Conservation (phyloP, 768 basidiomycete genomes). For the Suillus lakei region DNA sequence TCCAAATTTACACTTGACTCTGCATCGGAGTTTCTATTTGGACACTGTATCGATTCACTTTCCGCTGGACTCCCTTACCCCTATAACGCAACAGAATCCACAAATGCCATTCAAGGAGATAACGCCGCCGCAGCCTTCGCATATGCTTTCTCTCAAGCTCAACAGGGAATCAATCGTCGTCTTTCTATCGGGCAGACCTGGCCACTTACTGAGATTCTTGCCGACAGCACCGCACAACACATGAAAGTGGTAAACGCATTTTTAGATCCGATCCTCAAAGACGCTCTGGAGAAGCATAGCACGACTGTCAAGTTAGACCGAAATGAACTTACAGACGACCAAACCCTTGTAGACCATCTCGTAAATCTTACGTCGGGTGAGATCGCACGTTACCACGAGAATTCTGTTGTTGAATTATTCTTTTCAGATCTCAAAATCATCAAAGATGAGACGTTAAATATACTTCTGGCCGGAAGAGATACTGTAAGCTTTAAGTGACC, state of each 20-base stretch:
- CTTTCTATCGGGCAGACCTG: constrained; percentile 37
- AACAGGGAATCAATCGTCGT: constrained; percentile 34
- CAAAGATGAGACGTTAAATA: constrained; percentile 47
- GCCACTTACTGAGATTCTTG: constrained; percentile 45
- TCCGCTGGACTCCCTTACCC: constrained; percentile 43
- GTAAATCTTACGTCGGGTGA: constrained; percentile 44
- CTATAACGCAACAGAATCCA: constrained; percentile 21
- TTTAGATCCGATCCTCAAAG: constrained; percentile 44
- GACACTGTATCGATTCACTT: constrained; percentile 46
- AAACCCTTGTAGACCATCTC: constrained; percentile 47
- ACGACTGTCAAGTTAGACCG: constrained; percentile 12
- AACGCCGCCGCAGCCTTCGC: constrained; percentile 33
- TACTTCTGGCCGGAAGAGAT: constrained; percentile 50
- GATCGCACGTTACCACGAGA: neutral
- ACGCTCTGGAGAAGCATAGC: constrained; percentile 35
- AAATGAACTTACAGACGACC: constrained; percentile 31
- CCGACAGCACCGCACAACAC: constrained; percentile 32
- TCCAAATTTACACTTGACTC: constrained; percentile 56
- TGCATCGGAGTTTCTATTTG: constrained; percentile 59
- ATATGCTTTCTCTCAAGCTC: constrained; percentile 40
- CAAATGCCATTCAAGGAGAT: constrained; percentile 13
- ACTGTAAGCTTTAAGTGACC: constrained; percentile 33
- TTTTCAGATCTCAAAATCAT: constrained; percentile 36
- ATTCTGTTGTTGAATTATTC: neutral
- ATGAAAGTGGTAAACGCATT: constrained; percentile 45